Evolutionary conservation across 441 rosid species (phyloP), one percentile per base, ranked within the genome.

Genomic region (Rhodomyrtus psidioides): DNA sequence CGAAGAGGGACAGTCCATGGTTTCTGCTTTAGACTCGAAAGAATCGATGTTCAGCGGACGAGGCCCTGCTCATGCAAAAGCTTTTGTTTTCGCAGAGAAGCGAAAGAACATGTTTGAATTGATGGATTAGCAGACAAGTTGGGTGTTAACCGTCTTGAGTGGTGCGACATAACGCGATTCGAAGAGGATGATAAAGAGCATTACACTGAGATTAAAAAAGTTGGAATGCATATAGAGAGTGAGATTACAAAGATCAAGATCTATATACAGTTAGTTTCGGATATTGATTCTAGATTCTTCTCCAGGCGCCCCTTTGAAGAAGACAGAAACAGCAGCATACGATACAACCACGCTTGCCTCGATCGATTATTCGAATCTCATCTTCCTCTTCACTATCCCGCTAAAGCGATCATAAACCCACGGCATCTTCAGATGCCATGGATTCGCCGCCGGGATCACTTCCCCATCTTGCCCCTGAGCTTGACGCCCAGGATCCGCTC

Each of bases 401-500:
- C 79, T 9, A 70, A 39, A 39, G n/a, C 0, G 46, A 23, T 39
- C 79, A 3, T 1, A 10, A 21, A 21, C 44, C 79, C 16, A 7
- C 49, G 10, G 79, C 8, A 16, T 70, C 79, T 49, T 70, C 8
- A 13, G 49, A 5, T 0, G 75, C 76, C 76, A 34, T 30, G 46
- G 76, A 34, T 19, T 34, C 76, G 10, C n/a, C 57, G 57, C 57
- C 7, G 46, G 5, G n/a, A 28, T 92, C 56, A 94, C 84, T 94
- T 94, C 30, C 91, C 91, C 10, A 70, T 84, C 87, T 92, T 94
- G 2, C 95, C 99, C 84, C 99, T 90, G 2, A 96, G 92, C 89
- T 94, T 96, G 44, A 95, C 96, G 19, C 98, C 95, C 0, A 96
- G 97, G 23, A 90, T 96, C 84, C 88, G 96, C 92, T 96, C 97